phyloP scores from a whole-genome alignment of 768 basidiomycete genomes.

The Hypsizygus marmoreus region DNA sequence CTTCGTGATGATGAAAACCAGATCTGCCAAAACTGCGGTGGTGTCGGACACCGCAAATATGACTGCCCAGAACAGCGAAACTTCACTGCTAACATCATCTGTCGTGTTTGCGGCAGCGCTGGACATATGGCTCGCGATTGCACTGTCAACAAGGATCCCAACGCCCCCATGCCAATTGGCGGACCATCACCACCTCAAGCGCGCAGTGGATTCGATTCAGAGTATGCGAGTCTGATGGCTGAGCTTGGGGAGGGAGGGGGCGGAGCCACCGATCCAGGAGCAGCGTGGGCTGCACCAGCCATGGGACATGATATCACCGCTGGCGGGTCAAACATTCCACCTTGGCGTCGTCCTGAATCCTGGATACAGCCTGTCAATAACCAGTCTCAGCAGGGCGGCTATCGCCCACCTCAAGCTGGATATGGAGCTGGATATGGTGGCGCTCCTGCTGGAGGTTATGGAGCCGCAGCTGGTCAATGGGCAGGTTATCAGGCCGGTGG shows the following conservation, averaged over 20 bases:
- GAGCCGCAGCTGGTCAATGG: constrained; percentile 44
- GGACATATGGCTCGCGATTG: constrained; percentile 99
- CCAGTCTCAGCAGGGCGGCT: constrained; percentile 53
- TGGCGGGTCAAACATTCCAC: constrained; percentile 81
- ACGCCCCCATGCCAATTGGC: constrained; percentile 50
- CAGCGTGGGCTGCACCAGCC: constrained; percentile 51
- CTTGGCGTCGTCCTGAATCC: constrained; percentile 88
- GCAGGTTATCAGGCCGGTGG: constrained; percentile 49
- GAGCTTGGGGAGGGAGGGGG: constrained; percentile 89
- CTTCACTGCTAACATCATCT: constrained; percentile 99
- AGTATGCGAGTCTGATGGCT: constrained; percentile 96
- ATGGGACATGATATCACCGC: constrained; percentile 67
- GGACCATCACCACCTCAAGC: constrained; percentile 52
- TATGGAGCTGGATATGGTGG: constrained; percentile 53
- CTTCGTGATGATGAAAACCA: constrained; percentile 99
- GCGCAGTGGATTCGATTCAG: constrained; percentile 89
- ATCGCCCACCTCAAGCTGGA: constrained; percentile 67
- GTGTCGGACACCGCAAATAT: constrained; percentile 95
- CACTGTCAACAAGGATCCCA: constrained; percentile 89
- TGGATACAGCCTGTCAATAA: constrained; percentile 65
- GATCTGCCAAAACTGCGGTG: constrained; percentile 96
- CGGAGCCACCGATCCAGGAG: constrained; percentile 54
- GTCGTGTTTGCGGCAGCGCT: constrained; percentile 96
- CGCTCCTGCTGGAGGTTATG: constrained; percentile 42
- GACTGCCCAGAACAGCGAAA: constrained; percentile 98